Base-by-base conservation (phyloP, 2,329 filamentous ascomycete genomes). In the Exophiala alcalophila region DNA sequence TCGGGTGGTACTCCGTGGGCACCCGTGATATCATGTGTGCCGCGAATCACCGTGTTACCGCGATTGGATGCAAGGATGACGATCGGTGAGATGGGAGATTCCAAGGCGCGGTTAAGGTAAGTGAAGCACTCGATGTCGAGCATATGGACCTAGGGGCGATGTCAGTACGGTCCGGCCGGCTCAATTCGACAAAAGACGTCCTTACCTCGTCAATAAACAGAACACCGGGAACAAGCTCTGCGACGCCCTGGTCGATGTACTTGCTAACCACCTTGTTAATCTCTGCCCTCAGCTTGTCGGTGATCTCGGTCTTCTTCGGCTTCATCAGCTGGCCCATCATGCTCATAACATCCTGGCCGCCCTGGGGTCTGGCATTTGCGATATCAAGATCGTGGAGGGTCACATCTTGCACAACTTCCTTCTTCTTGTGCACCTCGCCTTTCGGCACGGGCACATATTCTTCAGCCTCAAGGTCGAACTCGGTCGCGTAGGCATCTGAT, bases 241-340 rank as follows among this genome's bases (percentile, higher is more conserved):
- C 92, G 21, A 97, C 89, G 50, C 92, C 92, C 70, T 97, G 91
- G 64, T 97, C 92, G 57, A 98, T 98, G 69, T 97, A 98, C 67
- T 91, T 89, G 76, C 89, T 95, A 56, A 98, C 92, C 20, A 98
- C 91, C 72, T 97, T 97, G 79, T 98, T 96, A 72, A 98, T 97
- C 71, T 98, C 92, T 42, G 80, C 74, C 48, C 92, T 81, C 61
- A 98, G 73, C 73, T 98, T 98, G 69, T 98, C 92, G 20, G 92
- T 98, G 61, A 98, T 97, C 66, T 98, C 92, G 4, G 92, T 98
- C 82, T 96, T 96, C 74, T 94, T 94, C 50, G 92, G 92, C 77
- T 97, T 97, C 89, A 97, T 96, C 61, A 98, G 72, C 69, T 98
- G 92, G 59, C 92, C 92, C 91, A 98, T 97, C 92, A 98, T 97